Conservation (phyloP, 1,284 basidiomycete species). For the Fomitopsis pinicola region DNA sequence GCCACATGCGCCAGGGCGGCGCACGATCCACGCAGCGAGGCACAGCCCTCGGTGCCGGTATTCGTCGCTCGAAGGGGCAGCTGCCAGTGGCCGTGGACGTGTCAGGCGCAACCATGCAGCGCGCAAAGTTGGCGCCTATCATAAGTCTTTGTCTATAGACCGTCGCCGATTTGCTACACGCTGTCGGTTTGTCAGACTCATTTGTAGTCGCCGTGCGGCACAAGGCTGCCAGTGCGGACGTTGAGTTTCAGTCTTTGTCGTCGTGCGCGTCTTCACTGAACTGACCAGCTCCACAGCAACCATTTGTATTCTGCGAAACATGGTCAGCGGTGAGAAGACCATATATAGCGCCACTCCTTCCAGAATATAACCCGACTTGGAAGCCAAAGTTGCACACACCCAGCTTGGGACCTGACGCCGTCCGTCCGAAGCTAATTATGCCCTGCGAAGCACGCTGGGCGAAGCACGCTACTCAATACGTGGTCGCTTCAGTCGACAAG, state of each 20-base stretch:
- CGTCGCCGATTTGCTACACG: background rate
- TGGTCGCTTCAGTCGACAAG: background rate
- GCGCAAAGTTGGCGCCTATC: background rate
- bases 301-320: background rate
- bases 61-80: background rate
- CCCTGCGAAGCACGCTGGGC: background rate
- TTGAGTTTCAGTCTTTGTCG: background rate
- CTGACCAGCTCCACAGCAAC: no score
- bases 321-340: background rate
- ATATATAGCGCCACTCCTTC: background rate
- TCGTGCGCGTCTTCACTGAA: no score
- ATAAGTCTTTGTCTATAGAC: background rate
- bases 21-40: background rate
- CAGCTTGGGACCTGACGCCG: background rate
- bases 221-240: background rate
- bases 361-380: background rate
- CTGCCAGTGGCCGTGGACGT: background rate
- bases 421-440: background rate
- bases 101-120: no score
- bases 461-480: background rate
- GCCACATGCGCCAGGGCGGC: background rate
- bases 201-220: no score
- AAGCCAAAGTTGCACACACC: background rate
- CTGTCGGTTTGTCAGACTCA: no score
- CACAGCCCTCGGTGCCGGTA: conserved; percentile 1